Base-by-base conservation (phyloP, 164 flowering plant species). In the Amborella trichopoda region DNA sequence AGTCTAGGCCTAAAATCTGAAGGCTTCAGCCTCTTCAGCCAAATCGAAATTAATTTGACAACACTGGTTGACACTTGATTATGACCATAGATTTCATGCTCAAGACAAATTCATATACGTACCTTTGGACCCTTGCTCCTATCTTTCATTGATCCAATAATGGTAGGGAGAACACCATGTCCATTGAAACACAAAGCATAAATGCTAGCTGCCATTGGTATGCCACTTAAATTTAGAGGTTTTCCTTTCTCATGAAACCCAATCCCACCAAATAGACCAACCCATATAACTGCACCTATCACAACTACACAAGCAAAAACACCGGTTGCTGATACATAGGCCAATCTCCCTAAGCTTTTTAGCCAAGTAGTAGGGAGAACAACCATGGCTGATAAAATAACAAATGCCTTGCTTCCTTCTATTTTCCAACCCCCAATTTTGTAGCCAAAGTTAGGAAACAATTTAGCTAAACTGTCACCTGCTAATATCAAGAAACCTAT, bases 391-490 rank as follows among this genome's bases (percentile, higher is more conserved):
- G n/a, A 18, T 12, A 59, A 12, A 23, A 52, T 24, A 1, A 26
- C 33, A 30, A 59, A 59, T 5, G 19, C 22, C 28, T 28, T 46
- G 44, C 44, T 44, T 27, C 56, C 62, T 18, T 46, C 50, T 17
- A 51, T 26, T 0, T 6, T 1, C 22, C 24, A 33, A 11, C 44
- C 46, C 10, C 38, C 50, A 3, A 51, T 37, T 26, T 38, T 14
- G 28, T 44, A 38, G 9, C 36, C 10, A 4, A 52, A 16, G 23
- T 52, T 26, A 0, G 58, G 63, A 27, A 46, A 59, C 18, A 59
- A 25, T 28, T 52, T 59, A 18, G 44, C 51, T 30, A 59, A 32
- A 26, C 40, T 59, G 20, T 59, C 52, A 2, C 63, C 63, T 30
- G 52, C 45, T 21, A 41, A 20, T 41, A 41, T 41, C 2, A 41